Base-by-base conservation (phyloP, 2,329 filamentous ascomycete genomes). In the Talaromyces funiculosus region DNA sequence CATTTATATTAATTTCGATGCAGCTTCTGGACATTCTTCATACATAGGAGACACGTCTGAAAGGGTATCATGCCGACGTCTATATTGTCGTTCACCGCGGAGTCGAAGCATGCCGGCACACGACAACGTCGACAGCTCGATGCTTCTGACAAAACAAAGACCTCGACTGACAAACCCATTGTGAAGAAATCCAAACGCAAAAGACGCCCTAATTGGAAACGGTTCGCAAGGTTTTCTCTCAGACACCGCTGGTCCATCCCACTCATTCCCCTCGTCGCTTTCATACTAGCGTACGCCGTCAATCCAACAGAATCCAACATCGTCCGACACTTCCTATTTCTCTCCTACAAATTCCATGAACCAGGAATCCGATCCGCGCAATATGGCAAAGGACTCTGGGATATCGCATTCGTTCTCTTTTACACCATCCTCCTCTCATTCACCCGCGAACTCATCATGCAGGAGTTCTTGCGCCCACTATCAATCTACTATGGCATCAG, bases 401-500 rank as follows among this genome's bases (percentile, higher is more conserved):
- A 61, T n/a, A 47, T 61, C 4, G 47, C 54, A 12, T 61, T 61
- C 22, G 55, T 58, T 4, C 26, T 54, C 7, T 58, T 61, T 24
- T 61, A 61, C 33, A 61, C 45, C 7, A 26, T 61, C n/a, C 10
- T 61, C n/a, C 24, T 61, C 3, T 61, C 60, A 10, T 61, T 61
- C 22, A 58, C 54, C 9, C 55, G 60, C 14, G 60, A 61, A 45
- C 45, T 61, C 31, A 47, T 61, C 24, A 61, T 61, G 60, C 54
- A 58, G 38, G 60, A 61, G 42, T 16, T 58, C 8, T n/a, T 61
- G 2, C 55, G 54, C 29, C 60, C 60, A 1, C 16, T 61, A 26
- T 49, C 54, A n/a, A n/a, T 38, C 9, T 9, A 40, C 38, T 58
- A 26, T 22, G 60, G 55, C 38, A 61, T 61, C 16, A 20, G 12